Conservation (phyloP, 345 rosid genomes). For the sweet orange (Citrus sinensis) region DVS_A1.0 CM039167.1:12679001-12679500, state of each 20-base stretch:
- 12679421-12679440: background rate
- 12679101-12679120: background rate
- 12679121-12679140: background rate
- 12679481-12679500: background rate
- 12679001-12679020: background rate
- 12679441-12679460: background rate
- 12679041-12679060: background rate
- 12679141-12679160: background rate
- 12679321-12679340: background rate
- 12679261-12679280: background rate
- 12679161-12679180: no score
- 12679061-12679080: background rate
- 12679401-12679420: background rate
- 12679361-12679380: rapidly evolving
- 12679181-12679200: no score
- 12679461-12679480: background rate
- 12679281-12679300: background rate
- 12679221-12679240: rapidly evolving
- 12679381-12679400: background rate
- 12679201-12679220: background rate
- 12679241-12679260: background rate
- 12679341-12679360: background rate
- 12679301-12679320: background rate
- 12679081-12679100: background rate
- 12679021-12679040: background rate